These are phyloP conservation scores for Leucoagaricus sp. DNA, from an alignment of 1,284 basidiomycete genomes.

Conservation along the genomic window DNA sequence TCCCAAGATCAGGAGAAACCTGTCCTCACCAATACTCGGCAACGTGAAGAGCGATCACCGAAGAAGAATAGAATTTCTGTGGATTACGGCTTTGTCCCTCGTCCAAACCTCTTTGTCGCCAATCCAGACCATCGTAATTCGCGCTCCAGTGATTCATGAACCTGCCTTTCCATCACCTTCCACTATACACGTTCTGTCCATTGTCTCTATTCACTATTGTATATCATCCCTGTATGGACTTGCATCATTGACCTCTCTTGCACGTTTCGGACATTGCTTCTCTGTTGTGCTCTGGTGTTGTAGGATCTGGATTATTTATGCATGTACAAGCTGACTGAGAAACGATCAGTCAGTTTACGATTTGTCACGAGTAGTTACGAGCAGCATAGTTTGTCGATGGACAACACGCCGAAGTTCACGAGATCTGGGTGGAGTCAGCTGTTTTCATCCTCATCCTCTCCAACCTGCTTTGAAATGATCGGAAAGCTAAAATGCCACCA, in stretches of 20 bases:
- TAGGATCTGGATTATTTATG: conserved; percentile 2
- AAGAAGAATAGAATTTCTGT: conserved; percentile 32
- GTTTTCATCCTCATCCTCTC: too few species aligned
- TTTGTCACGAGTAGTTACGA: conserved; percentile 5
- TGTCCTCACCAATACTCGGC: conserved; percentile 32
- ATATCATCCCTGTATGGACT: not conserved
- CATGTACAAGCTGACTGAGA: not conserved
- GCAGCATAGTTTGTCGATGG: not conserved
- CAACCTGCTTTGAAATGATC: too few species aligned
- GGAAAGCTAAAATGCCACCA: too few species aligned
- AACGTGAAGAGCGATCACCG: conserved; percentile 28
- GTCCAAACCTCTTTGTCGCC: conserved; percentile 57
- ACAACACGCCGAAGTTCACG: too few species aligned
- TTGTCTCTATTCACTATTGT: not conserved
- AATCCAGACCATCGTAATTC: conserved; percentile 51
- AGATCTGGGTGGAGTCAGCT: too few species aligned
- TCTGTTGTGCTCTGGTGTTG: not conserved
- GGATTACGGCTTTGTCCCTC: conserved; percentile 57
- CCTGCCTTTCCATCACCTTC: not conserved
- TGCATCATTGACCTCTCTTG: not conserved
- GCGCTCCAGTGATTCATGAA: conserved; percentile 31
- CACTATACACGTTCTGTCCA: not conserved
- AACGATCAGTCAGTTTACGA: too few species aligned
- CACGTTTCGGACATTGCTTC: not conserved
- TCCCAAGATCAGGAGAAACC: conserved; percentile 23